Percentiles rank a stretch among this genome's conserved stretches.
phyloP scores from a whole-genome alignment of 78 protist genomes.

The Acrasis kona region DNA sequence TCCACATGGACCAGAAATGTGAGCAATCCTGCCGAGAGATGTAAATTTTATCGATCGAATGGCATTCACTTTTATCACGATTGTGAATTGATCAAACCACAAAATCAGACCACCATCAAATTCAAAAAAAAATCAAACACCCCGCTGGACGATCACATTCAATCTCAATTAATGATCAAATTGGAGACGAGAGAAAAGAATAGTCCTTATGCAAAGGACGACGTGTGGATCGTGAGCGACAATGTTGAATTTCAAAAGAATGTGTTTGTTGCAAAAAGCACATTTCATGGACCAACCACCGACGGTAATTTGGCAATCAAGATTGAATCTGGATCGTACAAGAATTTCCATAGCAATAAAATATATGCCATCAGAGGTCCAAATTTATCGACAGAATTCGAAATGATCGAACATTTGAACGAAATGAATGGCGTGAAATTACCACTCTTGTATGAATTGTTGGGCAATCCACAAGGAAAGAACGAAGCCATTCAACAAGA shows the following conservation, averaged over 20 bases:
- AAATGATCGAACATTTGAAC: neutral
- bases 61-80: neutral
- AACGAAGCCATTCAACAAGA: neutral
- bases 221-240: neutral
- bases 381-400: neutral
- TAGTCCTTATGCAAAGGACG: conserved; percentile 5
- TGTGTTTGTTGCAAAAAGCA: neutral
- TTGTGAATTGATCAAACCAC: neutral
- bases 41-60: no score
- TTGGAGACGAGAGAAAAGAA: neutral
- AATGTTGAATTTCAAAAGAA: neutral
- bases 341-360: neutral
- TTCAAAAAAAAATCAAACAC: neutral
- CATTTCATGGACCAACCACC: neutral
- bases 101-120: neutral
- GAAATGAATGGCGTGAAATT: neutral
- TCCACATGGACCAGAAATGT: neutral
- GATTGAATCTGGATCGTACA: neutral
- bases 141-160: no score
- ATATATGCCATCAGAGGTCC: neutral
- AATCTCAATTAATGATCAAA: no score
- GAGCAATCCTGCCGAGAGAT: neutral
- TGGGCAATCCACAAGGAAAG: neutral
- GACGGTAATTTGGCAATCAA: neutral
- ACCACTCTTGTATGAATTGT: neutral